Evolutionary conservation across 1,284 basidiomycete species (phyloP).

Genomic region (Trametes hirsuta): DNA sequence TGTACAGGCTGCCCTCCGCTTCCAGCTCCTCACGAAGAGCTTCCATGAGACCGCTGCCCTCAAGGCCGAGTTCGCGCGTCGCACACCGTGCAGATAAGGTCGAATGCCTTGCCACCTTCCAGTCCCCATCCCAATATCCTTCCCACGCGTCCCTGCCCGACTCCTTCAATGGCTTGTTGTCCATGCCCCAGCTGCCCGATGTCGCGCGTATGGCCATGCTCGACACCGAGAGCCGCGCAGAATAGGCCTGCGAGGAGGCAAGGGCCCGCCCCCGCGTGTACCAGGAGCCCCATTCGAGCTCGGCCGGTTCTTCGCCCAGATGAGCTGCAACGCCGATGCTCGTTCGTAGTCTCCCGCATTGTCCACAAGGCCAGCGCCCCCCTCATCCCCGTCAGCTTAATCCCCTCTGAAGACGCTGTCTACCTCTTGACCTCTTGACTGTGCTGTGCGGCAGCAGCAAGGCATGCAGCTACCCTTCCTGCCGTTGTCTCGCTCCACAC

Average conservation of each 20-base stretch:
- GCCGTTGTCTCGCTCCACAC: slow-evolving; percentile 27
- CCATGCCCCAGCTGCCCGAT: slow-evolving; percentile 30
- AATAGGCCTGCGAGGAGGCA: slow-evolving; percentile 59
- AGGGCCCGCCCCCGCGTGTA: slow-evolving; percentile 52
- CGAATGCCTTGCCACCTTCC: slow-evolving; percentile 39
- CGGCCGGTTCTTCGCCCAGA: slow-evolving; percentile 48
- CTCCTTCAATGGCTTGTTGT: slow-evolving; percentile 23
- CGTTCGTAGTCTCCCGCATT: slow-evolving; percentile 48
- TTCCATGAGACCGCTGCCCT: slow-evolving; percentile 55
- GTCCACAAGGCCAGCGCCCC: slow-evolving; percentile 50
- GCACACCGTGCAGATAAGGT: slow-evolving; percentile 28
- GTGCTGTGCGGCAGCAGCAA: slow-evolving; percentile 12
- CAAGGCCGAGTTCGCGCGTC: slow-evolving; percentile 47
- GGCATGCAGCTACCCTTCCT: slow-evolving; percentile 6
- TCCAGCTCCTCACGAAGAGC: slow-evolving; percentile 50
- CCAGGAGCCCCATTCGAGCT: slow-evolving; percentile 55
- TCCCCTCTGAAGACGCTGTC: slow-evolving; percentile 16
- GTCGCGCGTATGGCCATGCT: slow-evolving; percentile 39
- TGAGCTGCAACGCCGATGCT: slow-evolving; percentile 56
- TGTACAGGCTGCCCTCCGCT: slow-evolving; percentile 16
- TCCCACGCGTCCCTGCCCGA: slow-evolving; percentile 26
- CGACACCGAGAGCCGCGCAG: slow-evolving; percentile 54
- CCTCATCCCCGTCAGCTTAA: slow-evolving; percentile 37
- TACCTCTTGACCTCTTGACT: slow-evolving; percentile 14
- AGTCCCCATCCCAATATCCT: slow-evolving; percentile 16